Evolutionary conservation across 208 protist genomes (phyloP).

Genomic region (Porcisia hertigi): DNA sequence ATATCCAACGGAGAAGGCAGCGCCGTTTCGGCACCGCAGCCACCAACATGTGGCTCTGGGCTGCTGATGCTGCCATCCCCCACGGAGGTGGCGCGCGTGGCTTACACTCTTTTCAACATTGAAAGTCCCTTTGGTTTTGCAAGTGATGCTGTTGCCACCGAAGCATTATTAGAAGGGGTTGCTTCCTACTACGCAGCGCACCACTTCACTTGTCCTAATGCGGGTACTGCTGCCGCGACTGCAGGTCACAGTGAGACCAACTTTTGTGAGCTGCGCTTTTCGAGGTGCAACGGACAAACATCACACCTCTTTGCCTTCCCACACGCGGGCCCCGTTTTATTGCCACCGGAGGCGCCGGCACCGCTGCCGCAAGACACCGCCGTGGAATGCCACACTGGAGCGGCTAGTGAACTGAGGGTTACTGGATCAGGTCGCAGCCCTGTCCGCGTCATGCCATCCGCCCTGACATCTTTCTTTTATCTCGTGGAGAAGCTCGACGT

Average conservation of each 20-base stretch:
- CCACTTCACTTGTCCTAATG: neutral
- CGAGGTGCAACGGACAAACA: neutral
- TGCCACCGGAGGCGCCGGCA: neutral
- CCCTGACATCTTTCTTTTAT: slow-evolving; percentile 60
- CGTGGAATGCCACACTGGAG: neutral
- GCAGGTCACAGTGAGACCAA: neutral
- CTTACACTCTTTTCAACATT: slow-evolving; percentile 9
- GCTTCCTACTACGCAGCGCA: neutral
- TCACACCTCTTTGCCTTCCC: slow-evolving; percentile 3
- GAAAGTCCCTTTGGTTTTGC: neutral
- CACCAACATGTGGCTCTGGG: slow-evolving; percentile 14
- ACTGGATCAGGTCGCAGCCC: neutral
- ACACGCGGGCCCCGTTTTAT: slow-evolving; percentile 1
- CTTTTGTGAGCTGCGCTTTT: slow-evolving; percentile 4
- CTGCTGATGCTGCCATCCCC: slow-evolving; percentile 17
- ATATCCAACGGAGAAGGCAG: neutral
- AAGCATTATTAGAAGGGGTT: neutral
- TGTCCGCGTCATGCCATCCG: slow-evolving; percentile 30
- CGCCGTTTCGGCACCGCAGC: neutral
- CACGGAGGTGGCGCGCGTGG: slow-evolving; percentile 11
- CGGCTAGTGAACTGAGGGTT: neutral
- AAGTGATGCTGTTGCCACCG: neutral
- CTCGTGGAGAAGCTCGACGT: slow-evolving; percentile 67
- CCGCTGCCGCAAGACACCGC: neutral
- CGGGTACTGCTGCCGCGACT: neutral